Evolutionary conservation across 1,139 yeast species (phyloP).

Genomic region (Barnettozyma hawaiiensis): DNA sequence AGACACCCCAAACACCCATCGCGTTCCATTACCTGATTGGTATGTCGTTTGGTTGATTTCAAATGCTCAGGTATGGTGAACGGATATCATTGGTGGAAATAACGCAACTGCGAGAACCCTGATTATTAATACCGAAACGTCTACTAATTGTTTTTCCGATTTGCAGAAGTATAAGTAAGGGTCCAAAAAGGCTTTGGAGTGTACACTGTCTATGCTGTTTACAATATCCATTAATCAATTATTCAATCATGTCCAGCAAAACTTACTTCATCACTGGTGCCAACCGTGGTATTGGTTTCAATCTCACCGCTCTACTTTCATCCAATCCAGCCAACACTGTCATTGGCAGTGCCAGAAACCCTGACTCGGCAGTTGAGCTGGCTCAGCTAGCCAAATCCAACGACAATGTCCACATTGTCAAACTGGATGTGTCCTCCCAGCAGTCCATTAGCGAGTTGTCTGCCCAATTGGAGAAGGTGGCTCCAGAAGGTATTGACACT

Average conservation of each 20-base stretch:
- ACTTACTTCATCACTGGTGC: constrained; percentile 22
- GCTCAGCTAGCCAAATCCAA: background rate
- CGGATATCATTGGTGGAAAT: too few relatives aligned
- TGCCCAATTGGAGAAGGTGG: constrained; percentile 10
- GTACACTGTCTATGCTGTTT: too few relatives aligned
- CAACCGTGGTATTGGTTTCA: constrained; percentile 32
- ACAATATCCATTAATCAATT: too few relatives aligned
- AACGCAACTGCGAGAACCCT: too few relatives aligned
- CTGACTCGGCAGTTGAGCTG: constrained; percentile 14
- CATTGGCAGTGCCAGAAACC: constrained; percentile 25
- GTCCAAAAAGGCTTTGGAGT: too few relatives aligned
- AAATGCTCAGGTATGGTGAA: too few relatives aligned
- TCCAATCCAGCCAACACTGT: constrained; percentile 16
- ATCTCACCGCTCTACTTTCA: constrained; percentile 22
- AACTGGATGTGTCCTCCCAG: constrained; percentile 20
- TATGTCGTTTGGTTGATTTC: too few relatives aligned
- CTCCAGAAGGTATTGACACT: constrained; percentile 37
- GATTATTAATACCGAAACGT: too few relatives aligned
- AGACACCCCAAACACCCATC: too few relatives aligned
- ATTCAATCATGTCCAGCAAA: constrained; percentile 7
- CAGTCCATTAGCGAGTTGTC: constrained; percentile 16
- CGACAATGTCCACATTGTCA: constrained; percentile 12
- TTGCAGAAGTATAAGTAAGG: too few relatives aligned
- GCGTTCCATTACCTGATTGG: too few relatives aligned
- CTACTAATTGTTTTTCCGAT: too few relatives aligned